Conservation (phyloP, 805 yeast species). For the Wickerhamomyces chambardii region DNA sequence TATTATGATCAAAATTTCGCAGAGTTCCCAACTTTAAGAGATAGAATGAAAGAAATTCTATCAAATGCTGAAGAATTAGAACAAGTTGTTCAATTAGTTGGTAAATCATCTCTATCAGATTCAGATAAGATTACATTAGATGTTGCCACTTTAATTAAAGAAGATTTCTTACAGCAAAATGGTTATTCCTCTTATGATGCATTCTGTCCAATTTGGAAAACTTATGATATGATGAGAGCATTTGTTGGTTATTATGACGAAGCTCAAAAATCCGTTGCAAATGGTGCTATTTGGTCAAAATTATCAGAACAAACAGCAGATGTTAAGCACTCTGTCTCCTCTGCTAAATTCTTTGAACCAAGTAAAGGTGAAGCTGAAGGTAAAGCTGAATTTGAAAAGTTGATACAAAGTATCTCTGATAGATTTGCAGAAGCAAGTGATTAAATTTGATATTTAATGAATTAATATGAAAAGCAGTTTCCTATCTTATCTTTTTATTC, state of each 20-base stretch:
- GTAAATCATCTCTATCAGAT: conserved; percentile 96
- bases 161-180: conserved; percentile 98
- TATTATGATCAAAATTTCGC: conserved; percentile 83
- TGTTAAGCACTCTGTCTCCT: conserved; percentile 87
- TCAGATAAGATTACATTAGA: conserved; percentile 95
- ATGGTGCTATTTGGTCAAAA: conserved; percentile 93
- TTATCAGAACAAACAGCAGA: conserved; percentile 83
- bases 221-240: conserved; percentile 95
- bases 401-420: conserved; percentile 71
- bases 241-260: conserved; percentile 89
- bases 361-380: conserved; percentile 79
- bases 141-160: conserved; percentile 85
- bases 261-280: conserved; percentile 93
- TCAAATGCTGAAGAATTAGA: conserved; percentile 97
- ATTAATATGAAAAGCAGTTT: too few species aligned
- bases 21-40: conserved; percentile 85
- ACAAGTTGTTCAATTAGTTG: conserved; percentile 98
- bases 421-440: conserved; percentile 94
- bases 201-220: conserved; percentile 99
- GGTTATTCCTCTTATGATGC: conserved; percentile 98
- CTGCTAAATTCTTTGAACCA: conserved; percentile 95
- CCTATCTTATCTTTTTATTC: too few species aligned
- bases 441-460: too few species aligned
- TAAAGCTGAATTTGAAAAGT: conserved; percentile 65
- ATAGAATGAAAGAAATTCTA: conserved; percentile 86